Percentiles rank a stretch among this genome's conserved stretches.
phyloP scores from a whole-genome alignment of 176 grass and related monocot species.

The Oryza coarctata region DNA sequence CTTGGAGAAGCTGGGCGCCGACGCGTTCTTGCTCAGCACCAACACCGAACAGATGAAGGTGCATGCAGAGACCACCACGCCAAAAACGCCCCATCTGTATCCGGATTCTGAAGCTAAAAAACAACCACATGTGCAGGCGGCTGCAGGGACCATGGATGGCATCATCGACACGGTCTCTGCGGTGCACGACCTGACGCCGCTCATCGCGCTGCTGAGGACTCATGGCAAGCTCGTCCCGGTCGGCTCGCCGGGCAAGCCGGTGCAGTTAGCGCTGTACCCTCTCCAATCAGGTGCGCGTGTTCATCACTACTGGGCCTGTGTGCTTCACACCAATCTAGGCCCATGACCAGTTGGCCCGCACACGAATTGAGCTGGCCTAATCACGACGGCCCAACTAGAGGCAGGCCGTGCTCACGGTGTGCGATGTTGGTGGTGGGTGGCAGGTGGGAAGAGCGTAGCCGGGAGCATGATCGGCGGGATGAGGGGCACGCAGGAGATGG shows the following conservation, averaged over 20 bases:
- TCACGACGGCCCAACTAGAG: background rate
- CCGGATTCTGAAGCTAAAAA: background rate
- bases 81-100: background rate
- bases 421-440: background rate
- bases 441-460: slow-evolving; percentile 23
- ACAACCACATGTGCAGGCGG: background rate
- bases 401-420: background rate
- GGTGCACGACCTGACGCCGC: background rate
- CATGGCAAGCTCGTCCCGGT: slow-evolving; percentile 32
- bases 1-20: slow-evolving; percentile 38
- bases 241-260: slow-evolving; percentile 22
- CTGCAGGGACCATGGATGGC: slow-evolving; percentile 28
- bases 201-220: slow-evolving; percentile 24
- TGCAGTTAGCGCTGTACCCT: slow-evolving; percentile 19
- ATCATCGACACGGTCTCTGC: slow-evolving; percentile 31
- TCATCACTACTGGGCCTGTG: background rate
- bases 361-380: background rate
- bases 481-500: slow-evolving; percentile 30
- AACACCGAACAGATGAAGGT: slow-evolving; percentile 35
- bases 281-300: slow-evolving; percentile 4
- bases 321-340: background rate
- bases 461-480: slow-evolving; percentile 44
- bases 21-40: slow-evolving; percentile 36
- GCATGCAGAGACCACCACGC: no score
- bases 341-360: background rate